Base-by-base conservation (phyloP, 2,329 filamentous ascomycete species). In the Ramularia endophylla region DNA sequence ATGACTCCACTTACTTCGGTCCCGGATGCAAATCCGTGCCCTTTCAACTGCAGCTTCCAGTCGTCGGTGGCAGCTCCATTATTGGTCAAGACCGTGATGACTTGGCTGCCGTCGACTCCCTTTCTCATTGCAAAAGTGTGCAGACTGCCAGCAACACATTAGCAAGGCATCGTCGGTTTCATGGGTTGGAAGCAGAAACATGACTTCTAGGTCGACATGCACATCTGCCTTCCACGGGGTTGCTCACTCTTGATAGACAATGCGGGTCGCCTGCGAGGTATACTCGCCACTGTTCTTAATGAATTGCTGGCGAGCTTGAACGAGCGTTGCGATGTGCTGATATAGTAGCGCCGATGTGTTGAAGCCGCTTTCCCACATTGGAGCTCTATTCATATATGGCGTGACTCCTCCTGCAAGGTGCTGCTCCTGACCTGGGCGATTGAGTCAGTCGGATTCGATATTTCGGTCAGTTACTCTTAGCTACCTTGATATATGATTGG, bases 71-170 rank as follows among this genome's bases (percentile, higher is more conserved):
- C 43, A 2, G 54, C 47, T 2, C 68, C 67, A 28, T 64, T 63
- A 38, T 69, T 72, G 16, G 36, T 70, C 8, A 72, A 50, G 4
- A 73, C 55, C 40, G 68, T 66, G 27, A 74, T 60, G 12, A 75
- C 65, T 28, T 59, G 66, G 29, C 43, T 58, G 16, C 61, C 63
- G 9, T 51, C 50, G 8, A 54, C 56, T 3, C 68, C 70, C 43
- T 70, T 68, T 13, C 69, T 64, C 56, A 73, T 65, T 3, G 64
- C 70, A 9, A 74, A 49, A 8, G 65, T 68, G 28, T 63, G 60
- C 4, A 54, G 52, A 33, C 22, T 25, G 22, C 11, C 6, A 25
- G 22, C 6, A 25, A 25, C 6, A 25, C 6, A 11, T 25, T 11
- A 25, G 22, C 22, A 25, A 6, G n/a, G n/a, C n/a, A n/a, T n/a